Evolutionary conservation across 2,329 filamentous ascomycete species (phyloP).

Genomic region (Parastagonospora avenae): DNA sequence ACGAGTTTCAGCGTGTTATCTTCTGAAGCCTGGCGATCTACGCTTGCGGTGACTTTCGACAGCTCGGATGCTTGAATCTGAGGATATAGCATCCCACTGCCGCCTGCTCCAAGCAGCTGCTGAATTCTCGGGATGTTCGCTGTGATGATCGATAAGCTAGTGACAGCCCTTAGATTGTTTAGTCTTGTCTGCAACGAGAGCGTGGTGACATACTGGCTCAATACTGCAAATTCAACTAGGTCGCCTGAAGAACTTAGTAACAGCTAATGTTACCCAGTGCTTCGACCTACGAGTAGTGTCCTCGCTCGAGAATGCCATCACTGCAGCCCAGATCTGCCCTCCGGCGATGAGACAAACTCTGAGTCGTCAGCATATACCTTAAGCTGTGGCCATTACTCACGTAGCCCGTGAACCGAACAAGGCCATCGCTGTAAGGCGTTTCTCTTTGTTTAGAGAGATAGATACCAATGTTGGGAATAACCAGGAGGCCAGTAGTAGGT

Average conservation of each 20-base stretch:
- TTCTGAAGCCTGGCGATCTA: slow-evolving; percentile 2
- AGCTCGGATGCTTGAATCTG: slow-evolving; percentile 21
- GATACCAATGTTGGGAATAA: slow-evolving; percentile 28
- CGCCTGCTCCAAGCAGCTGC: slow-evolving; percentile 16
- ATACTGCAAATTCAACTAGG: slow-evolving; percentile 13
- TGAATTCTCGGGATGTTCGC: slow-evolving; percentile 24
- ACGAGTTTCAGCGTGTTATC: slow-evolving; percentile 12
- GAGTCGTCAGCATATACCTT: not conserved
- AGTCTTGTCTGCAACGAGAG: not conserved
- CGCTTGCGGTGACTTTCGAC: slow-evolving; percentile 3
- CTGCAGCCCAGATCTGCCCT: slow-evolving; percentile 19
- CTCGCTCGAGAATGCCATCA: slow-evolving; percentile 5
- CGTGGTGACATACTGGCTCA: slow-evolving; percentile 17
- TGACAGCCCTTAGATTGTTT: slow-evolving; percentile 13
- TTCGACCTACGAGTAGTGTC: slow-evolving; percentile 16
- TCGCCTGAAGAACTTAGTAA: slow-evolving; percentile 15
- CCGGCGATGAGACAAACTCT: slow-evolving; percentile 19
- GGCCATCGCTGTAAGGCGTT: slow-evolving; percentile 8
- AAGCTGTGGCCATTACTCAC: slow-evolving; percentile 7
- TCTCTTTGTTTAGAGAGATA: slow-evolving; percentile 21
- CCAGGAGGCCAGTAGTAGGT: slow-evolving; percentile 30
- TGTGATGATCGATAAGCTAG: slow-evolving; percentile 23
- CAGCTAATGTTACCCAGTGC: not conserved
- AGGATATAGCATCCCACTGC: slow-evolving; percentile 17
- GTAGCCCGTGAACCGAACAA: slow-evolving; percentile 21